phyloP scores from a whole-genome alignment of 73 alveolate genomes.

The Uronychia binucleata region DNA sequence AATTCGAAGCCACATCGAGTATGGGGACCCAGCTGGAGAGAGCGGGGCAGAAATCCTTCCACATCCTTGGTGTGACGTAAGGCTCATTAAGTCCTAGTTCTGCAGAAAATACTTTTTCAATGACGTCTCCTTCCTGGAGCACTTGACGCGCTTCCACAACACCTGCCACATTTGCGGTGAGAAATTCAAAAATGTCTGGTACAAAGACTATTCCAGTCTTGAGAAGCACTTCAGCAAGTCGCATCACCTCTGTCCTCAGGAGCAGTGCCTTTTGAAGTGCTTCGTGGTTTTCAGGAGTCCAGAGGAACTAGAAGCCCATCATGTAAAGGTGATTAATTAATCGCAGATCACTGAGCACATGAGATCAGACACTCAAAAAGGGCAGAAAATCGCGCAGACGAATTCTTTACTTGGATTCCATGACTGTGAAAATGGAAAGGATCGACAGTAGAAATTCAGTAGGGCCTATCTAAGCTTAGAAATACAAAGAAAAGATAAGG shows the following conservation, averaged over 20 bases:
- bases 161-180: constrained; percentile 59
- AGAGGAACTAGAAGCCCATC: constrained; percentile 57
- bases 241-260: constrained; percentile 50
- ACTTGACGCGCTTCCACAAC: constrained; percentile 35
- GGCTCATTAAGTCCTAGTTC: not conserved
- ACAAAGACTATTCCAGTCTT: constrained; percentile 31
- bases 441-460: constrained; percentile 6
- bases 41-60: constrained; percentile 54
- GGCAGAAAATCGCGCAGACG: constrained; percentile 23
- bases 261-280: constrained; percentile 41
- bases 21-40: constrained; percentile 60
- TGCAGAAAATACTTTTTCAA: constrained; percentile 61
- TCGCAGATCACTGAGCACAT: not conserved
- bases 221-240: constrained; percentile 68
- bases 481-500: constrained; percentile 36
- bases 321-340: not conserved
- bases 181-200: constrained; percentile 43
- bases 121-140: constrained; percentile 48
- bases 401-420: constrained; percentile 48
- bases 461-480: constrained; percentile 7
- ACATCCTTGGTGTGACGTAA: constrained; percentile 64
- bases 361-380: constrained; percentile 2
- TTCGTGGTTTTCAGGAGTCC: constrained; percentile 58
- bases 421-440: constrained; percentile 8
- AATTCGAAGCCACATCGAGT: constrained; percentile 41